Evolutionary conservation across 495 filamentous ascomycete genomes (phyloP).

Genomic region (Talaromyces adpressus): DNA sequence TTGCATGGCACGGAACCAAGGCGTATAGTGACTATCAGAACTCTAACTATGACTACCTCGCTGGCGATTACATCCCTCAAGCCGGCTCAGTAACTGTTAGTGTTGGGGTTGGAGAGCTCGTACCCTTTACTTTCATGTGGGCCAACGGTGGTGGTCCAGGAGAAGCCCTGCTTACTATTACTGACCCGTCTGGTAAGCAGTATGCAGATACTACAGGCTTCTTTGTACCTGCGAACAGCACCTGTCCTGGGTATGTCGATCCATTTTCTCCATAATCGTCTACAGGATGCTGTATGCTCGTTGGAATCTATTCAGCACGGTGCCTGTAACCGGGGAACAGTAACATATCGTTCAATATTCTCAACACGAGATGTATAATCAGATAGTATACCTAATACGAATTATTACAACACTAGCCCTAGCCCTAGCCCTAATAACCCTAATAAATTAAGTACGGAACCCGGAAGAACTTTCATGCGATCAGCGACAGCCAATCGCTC

Average conservation of each 20-base stretch:
- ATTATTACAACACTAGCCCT: background rate
- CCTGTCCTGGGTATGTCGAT: conserved; percentile 5
- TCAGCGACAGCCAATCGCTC: background rate
- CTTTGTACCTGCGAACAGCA: conserved; percentile 8
- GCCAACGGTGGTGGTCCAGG: conserved; percentile 6
- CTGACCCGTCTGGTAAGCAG: background rate
- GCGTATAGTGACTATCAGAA: conserved; percentile 7
- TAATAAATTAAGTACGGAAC: background rate
- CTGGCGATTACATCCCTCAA: background rate
- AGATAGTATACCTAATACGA: background rate
- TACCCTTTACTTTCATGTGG: conserved; percentile 6
- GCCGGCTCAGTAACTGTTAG: conserved; percentile 1
- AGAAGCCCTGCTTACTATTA: conserved; percentile 1
- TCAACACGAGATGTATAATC: no score
- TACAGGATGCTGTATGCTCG: background rate
- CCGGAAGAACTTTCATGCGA: background rate
- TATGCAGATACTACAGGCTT: conserved; percentile 4
- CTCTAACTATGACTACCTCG: conserved; percentile 8
- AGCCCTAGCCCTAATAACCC: background rate
- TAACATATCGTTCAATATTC: background rate
- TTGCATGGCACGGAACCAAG: conserved; percentile 5
- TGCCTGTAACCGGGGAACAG: background rate
- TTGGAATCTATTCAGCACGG: background rate
- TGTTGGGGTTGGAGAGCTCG: background rate
- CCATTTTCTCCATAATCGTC: conserved; percentile 6